phyloP scores from a whole-genome alignment of 345 rosid species.

The Melaleuca quinquenervia region DNA sequence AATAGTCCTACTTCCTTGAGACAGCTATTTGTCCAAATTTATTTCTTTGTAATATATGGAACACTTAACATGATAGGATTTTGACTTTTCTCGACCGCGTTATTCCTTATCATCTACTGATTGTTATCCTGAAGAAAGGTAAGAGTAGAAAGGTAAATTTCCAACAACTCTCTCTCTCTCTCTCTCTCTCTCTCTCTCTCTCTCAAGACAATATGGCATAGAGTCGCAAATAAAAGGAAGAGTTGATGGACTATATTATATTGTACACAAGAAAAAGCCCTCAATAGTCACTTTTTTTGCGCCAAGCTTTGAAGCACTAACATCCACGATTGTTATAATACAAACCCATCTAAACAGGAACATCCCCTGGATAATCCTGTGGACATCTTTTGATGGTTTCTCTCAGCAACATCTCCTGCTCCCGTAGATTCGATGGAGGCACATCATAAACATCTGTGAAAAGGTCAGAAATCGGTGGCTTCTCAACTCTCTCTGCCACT shows the following conservation, averaged over 20 bases:
- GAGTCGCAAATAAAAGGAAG: neutral
- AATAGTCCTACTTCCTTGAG: neutral
- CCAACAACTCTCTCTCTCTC: no score
- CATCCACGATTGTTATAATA: neutral
- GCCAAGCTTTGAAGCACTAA: neutral
- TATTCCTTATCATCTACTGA: neutral
- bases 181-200: no score
- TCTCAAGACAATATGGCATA: neutral
- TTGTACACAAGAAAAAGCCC: neutral
- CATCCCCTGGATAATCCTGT: slow-evolving; percentile 59
- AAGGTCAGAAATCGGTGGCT: slow-evolving; percentile 49
- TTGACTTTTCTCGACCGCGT: neutral
- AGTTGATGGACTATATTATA: neutral
- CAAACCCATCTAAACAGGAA: slow-evolving; percentile 28
- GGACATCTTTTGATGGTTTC: slow-evolving; percentile 43
- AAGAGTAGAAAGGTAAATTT: neutral
- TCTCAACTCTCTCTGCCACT: slow-evolving; percentile 59
- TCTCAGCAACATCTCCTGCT: slow-evolving; percentile 57
- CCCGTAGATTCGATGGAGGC: slow-evolving; percentile 54
- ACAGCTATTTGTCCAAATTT: neutral
- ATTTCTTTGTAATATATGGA: neutral
- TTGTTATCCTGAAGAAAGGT: neutral
- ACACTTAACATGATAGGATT: neutral
- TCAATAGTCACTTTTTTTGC: neutral
- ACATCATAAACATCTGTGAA: slow-evolving; percentile 74